A percentile compares a stretch with the other conserved stretches of the same genome.
phyloP scores from a whole-genome alignment of 345 rosid species.

The Citrus inodora region DNA sequence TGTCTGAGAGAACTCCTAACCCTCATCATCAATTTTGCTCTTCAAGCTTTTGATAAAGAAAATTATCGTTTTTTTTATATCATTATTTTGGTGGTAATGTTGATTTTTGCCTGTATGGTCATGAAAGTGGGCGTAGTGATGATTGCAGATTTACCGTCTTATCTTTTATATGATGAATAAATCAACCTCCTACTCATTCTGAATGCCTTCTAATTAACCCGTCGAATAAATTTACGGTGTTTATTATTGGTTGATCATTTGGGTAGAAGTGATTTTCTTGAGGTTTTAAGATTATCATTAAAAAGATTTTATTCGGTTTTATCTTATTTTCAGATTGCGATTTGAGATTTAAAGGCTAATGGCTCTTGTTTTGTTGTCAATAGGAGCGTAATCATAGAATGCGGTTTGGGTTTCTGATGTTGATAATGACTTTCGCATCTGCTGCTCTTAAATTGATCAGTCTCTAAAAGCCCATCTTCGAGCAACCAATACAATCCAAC shows the following conservation, averaged over 20 bases:
- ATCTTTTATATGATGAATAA: conserved; percentile 26
- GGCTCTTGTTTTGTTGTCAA: no score
- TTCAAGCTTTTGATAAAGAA: neutral
- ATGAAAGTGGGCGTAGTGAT: conserved; percentile 28
- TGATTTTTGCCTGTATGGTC: no score
- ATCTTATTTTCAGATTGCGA: no score
- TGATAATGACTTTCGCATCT: neutral
- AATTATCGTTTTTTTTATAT: neutral
- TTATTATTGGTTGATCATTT: neutral
- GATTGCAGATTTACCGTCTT: conserved; percentile 36
- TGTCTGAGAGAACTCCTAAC: conserved; percentile 51
- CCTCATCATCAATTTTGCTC: neutral
- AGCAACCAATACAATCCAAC: no score
- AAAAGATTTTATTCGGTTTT: no score
- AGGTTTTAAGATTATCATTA: no score
- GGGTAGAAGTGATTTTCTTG: neutral
- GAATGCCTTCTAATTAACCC: conserved; percentile 25
- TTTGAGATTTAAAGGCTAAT: no score
- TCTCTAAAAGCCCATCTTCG: no score
- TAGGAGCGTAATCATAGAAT: no score
- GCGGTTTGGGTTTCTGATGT: neutral
- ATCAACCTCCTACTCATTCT: conserved; percentile 64
- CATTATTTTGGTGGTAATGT: neutral
- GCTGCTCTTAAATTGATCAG: no score
- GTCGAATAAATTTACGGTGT: no score